A percentile compares a stretch with the other conserved stretches of the same genome.
These are phyloP conservation scores for Gynandropsis gynandra DNA, from an alignment of 345 rosid genomes.

Conservation along the genomic window DNA sequence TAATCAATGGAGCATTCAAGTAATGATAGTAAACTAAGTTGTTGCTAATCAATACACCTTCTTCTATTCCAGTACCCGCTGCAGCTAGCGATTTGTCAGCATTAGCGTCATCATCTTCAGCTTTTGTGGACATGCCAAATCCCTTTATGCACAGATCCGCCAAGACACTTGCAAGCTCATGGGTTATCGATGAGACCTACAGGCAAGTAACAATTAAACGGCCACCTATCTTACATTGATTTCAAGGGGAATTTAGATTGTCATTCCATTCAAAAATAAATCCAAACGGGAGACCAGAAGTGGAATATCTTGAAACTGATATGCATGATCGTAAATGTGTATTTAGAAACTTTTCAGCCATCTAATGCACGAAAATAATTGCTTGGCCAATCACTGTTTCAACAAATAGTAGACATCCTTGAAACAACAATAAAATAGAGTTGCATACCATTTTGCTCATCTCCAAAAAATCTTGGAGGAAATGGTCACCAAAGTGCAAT, in stretches of 20 bases:
- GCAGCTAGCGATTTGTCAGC: slow-evolving; percentile 43
- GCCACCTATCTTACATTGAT: slow-evolving; percentile 7
- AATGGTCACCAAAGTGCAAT: slow-evolving; percentile 45
- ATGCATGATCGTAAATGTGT: too few relatives aligned
- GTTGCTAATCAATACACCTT: too few relatives aligned
- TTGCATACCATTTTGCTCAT: slow-evolving; percentile 59
- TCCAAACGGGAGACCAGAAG: background rate
- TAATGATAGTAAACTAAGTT: too few relatives aligned
- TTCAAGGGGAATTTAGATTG: background rate
- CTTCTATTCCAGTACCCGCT: slow-evolving; percentile 90
- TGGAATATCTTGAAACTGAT: too few relatives aligned
- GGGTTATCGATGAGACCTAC: slow-evolving; percentile 70
- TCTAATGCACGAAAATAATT: too few relatives aligned
- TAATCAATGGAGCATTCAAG: too few relatives aligned
- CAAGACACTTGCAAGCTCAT: slow-evolving; percentile 61
- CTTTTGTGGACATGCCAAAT: slow-evolving; percentile 54
- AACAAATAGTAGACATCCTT: background rate
- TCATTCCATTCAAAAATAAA: background rate
- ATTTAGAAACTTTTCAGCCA: too few relatives aligned
- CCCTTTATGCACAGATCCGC: slow-evolving; percentile 73
- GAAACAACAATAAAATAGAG: slow-evolving; percentile 6
- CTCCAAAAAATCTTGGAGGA: slow-evolving; percentile 60
- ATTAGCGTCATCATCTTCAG: slow-evolving; percentile 48
- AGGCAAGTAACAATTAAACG: slow-evolving; percentile 20
- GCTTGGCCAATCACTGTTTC: too few relatives aligned